Percentiles rank a stretch among this genome's conserved stretches.
phyloP scores from a whole-genome alignment of 768 basidiomycete genomes.

The Panaeolus papilionaceus region DNA sequence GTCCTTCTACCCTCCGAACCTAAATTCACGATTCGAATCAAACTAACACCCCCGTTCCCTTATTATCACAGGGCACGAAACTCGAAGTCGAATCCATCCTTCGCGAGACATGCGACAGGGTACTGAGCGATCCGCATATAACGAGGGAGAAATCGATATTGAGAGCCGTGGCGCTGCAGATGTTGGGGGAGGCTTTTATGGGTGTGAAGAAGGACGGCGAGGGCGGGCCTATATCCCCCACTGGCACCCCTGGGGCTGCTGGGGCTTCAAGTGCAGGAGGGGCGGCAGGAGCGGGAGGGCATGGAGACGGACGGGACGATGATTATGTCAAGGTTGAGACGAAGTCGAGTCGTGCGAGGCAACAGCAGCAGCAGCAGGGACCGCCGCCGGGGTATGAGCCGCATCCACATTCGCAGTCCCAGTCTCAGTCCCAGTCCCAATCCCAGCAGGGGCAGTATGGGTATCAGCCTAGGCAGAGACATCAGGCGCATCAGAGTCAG shows the following conservation, averaged over 20 bases:
- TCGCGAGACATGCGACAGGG: constrained; percentile 85
- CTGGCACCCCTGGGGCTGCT: background rate
- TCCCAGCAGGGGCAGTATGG: background rate
- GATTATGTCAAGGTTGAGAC: constrained; percentile 89
- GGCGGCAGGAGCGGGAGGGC: background rate
- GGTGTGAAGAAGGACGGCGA: constrained; percentile 68
- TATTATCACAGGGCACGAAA: constrained; percentile 88
- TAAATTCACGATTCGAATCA: background rate
- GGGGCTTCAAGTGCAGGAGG: background rate
- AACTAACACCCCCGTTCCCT: too few species aligned
- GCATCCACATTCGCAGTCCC: background rate
- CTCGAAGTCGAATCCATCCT: constrained; percentile 90
- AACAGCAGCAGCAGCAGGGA: constrained; percentile 23
- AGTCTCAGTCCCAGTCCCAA: too few species aligned
- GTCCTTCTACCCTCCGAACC: too few species aligned
- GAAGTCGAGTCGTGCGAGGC: constrained; percentile 59
- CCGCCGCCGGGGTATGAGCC: background rate
- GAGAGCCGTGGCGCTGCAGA: constrained; percentile 82
- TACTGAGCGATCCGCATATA: constrained; percentile 65
- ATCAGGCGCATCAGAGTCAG: background rate
- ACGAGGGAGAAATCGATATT: constrained; percentile 65
- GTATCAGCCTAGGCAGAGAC: background rate
- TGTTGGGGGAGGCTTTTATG: constrained; percentile 83
- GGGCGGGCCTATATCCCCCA: constrained; percentile 17
- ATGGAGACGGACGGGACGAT: constrained; percentile 45